Evolutionary conservation across 768 basidiomycete genomes (phyloP), one percentile per base, ranked within the genome.

Genomic region (Termitomyces sp.): DNA sequence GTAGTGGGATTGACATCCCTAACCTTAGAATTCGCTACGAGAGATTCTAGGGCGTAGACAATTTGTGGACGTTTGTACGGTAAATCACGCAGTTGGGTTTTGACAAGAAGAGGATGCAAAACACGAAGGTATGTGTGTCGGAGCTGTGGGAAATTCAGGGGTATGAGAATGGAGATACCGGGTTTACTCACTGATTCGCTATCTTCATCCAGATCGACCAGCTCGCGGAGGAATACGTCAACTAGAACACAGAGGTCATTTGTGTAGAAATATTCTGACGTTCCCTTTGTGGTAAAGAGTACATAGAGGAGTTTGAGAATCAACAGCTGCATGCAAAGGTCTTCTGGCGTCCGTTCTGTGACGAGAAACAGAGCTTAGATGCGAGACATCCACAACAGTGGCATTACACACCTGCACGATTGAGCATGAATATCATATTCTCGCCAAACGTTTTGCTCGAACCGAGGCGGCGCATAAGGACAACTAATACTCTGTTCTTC

Each of bases 381-480:
- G 44, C 33, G 11, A 35, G 29, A 18, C 16, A 53, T 40, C 4
- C 23, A 51, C 12, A 2, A 31, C 9, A 18, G 12, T 7, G 22
- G 7, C 25, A 29, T 10, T 7, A 78, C 90, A 63, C 65, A 95
- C 94, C 81, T 42, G 95, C 90, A 56, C 97, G 86, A 64, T 99
- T 98, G 42, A 99, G 76, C 90, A 99, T 99, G 70, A 98, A 99
- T 53, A 99, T 98, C 79, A 99, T 83, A 67, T 98, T 99, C 73
- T 94, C 95, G 3, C 95, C 94, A 64, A 99, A 97, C 0, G 97
- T 97, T 75, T 91, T 91, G 70, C 86, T 91, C n/a, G 83, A 84
- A 3, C 89, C 86, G 25, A 91, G 70, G 18, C 94, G 84, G n/a
- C 88, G 77, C 76, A 91, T 88, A 22, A 99, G 76, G 0, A 96